Conservation (phyloP, 495 filamentous ascomycete species). For the Penicillium cosmopolitanum region DNA sequence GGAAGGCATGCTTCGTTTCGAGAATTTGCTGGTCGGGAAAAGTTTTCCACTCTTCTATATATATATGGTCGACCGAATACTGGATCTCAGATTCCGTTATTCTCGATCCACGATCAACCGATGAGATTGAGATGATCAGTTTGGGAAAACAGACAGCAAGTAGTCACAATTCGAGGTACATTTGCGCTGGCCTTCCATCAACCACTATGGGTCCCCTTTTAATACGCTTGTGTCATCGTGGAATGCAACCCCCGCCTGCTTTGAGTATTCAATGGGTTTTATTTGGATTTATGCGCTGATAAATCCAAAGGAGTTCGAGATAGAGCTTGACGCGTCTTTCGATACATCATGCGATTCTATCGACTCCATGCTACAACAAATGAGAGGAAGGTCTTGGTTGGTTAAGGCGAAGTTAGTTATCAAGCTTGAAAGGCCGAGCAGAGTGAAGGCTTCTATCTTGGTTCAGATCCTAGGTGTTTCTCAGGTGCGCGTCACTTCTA, state of each 20-base stretch:
- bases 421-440: neutral
- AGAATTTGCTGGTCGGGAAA: no score
- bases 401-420: neutral
- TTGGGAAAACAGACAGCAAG: no score
- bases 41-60: no score
- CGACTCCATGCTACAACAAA: neutral
- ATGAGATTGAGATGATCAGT: no score
- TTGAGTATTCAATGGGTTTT: constrained; percentile 11
- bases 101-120: no score
- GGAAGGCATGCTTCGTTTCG: no score
- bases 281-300: constrained; percentile 12
- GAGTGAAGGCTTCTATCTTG: neutral
- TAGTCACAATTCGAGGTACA: no score
- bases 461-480: neutral
- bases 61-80: no score
- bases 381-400: neutral
- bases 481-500: neutral
- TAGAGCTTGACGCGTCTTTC: neutral
- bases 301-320: constrained; percentile 5
- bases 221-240: constrained; percentile 14
- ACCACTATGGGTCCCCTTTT: constrained; percentile 12
- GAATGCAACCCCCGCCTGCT: constrained; percentile 10
- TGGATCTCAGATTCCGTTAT: no score
- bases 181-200: no score
- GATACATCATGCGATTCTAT: neutral